phyloP scores from a whole-genome alignment of 306 rosid genomes.

The Quercus variabilis region DNA sequence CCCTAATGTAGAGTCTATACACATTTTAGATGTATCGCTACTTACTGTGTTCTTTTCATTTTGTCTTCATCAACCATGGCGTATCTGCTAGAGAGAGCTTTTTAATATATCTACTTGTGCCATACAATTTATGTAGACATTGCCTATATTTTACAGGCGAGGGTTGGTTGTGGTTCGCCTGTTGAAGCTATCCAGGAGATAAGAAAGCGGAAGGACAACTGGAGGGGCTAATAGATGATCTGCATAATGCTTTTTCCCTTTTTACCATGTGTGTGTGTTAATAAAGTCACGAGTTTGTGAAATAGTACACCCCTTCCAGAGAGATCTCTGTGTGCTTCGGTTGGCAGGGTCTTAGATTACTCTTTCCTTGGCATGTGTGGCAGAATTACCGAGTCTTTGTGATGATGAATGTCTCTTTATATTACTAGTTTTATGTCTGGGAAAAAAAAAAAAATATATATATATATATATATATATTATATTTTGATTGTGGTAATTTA shows the following conservation, averaged over 20 bases:
- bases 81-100: neutral
- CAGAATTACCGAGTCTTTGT: no score
- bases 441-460: no score
- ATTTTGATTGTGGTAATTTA: no score
- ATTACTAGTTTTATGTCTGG: no score
- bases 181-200: constrained; percentile 67
- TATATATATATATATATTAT: no score
- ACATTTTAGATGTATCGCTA: neutral
- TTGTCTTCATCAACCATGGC: neutral
- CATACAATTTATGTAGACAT: neutral
- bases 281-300: neutral
- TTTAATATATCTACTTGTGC: neutral
- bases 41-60: neutral
- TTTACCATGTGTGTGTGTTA: neutral
- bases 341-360: no score
- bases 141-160: constrained; percentile 39
- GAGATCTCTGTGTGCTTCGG: no score
- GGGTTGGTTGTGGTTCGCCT: constrained; percentile 48
- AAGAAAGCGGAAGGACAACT: constrained; percentile 62
- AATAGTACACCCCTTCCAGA: neutral
- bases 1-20: neutral
- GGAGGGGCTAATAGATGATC: constrained; percentile 53
- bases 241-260: neutral
- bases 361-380: no score
- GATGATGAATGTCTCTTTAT: no score